Evolutionary conservation across 805 yeast genomes (phyloP).

Genomic region (Isabelozyma pseudorhagii): DNA sequence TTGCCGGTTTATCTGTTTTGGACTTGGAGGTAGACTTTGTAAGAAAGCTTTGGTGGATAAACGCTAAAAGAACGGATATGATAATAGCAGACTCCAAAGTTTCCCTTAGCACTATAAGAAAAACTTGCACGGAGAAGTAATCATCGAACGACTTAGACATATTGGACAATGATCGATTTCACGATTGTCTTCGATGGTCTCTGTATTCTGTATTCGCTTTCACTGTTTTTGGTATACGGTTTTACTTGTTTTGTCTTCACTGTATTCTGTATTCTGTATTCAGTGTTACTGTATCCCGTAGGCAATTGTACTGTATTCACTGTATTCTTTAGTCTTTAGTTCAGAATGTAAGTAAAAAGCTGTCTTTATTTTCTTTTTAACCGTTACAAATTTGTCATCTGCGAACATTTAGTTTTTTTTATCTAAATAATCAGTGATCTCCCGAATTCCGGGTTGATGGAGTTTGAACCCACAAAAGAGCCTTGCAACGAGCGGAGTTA

Average conservation of each 20-base stretch:
- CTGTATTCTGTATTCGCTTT: no score
- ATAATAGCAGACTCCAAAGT: constrained; percentile 76
- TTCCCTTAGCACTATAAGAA: constrained; percentile 70
- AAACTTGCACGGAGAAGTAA: constrained; percentile 68
- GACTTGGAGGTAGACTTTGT: background rate
- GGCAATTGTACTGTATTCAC: no score
- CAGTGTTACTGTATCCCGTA: no score
- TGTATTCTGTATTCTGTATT: no score
- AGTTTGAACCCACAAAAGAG: no score
- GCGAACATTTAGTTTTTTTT: background rate
- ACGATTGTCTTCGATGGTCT: background rate
- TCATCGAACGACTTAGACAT: constrained; percentile 18
- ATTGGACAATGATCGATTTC: background rate
- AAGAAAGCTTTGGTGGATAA: constrained; percentile 54
- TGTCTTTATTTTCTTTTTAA: no score
- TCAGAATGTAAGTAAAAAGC: no score
- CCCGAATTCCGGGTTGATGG: no score
- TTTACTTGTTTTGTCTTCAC: no score
- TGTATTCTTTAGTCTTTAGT: no score
- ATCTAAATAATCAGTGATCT: background rate
- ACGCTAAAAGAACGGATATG: constrained; percentile 68
- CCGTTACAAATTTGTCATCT: background rate
- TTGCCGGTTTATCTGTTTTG: background rate
- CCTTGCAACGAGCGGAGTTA: background rate
- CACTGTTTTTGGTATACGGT: no score